phyloP scores from a whole-genome alignment of 139 green algal species.

The Chlorella vulgaris region DNA sequence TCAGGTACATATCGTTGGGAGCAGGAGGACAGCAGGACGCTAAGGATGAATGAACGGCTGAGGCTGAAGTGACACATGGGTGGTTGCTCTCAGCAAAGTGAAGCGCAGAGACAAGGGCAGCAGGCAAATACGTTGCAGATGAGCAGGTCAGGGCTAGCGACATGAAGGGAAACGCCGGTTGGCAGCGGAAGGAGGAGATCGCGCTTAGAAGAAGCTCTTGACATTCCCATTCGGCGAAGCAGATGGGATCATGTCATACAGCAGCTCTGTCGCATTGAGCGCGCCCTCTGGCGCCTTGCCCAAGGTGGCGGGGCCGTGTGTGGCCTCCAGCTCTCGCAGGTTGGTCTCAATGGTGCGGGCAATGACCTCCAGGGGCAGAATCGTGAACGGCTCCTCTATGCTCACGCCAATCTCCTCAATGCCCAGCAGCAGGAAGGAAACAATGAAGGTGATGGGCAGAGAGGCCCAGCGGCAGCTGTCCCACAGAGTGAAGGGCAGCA shows the following conservation, averaged over 20 bases:
- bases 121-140: too few species aligned
- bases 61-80: too few species aligned
- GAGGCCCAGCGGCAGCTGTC: conserved; percentile 62
- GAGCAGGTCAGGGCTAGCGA: too few species aligned
- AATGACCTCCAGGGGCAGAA: conserved; percentile 52
- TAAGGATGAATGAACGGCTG: too few species aligned
- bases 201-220: not conserved
- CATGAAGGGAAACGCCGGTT: too few species aligned
- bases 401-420: conserved; percentile 35
- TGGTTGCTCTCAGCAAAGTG: too few species aligned
- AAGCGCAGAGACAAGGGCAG: too few species aligned
- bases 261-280: not conserved
- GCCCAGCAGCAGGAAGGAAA: conserved; percentile 74
- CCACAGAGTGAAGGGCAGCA: conserved; percentile 65
- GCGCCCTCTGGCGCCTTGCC: not conserved
- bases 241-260: not conserved
- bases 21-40: too few species aligned
- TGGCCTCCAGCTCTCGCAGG: conserved; percentile 3
- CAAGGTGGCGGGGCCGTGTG: not conserved
- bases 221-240: not conserved
- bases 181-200: not conserved
- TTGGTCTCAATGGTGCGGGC: conserved; percentile 7
- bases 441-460: conserved; percentile 56
- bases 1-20: too few species aligned
- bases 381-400: conserved; percentile 53